phyloP scores from a whole-genome alignment of 441 rosid genomes.

The Biscutella laevigata region DNA sequence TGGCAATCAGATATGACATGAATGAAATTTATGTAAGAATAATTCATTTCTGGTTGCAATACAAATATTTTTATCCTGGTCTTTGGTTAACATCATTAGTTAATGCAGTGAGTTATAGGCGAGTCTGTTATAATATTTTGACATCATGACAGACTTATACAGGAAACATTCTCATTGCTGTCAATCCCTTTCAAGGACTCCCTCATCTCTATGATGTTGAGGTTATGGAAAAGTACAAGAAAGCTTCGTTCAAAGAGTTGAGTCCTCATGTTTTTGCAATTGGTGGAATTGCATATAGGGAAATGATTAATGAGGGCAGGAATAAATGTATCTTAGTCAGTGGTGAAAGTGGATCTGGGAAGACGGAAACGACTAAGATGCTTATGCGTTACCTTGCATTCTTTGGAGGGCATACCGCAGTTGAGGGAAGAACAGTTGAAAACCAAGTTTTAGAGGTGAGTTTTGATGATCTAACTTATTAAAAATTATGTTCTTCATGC shows the following conservation, averaged over 20 bases:
- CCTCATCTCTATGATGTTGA: constrained; percentile 39
- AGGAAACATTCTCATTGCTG: constrained; percentile 84
- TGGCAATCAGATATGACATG: constrained; percentile 49
- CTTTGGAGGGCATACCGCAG: constrained; percentile 62
- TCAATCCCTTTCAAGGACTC: constrained; percentile 85
- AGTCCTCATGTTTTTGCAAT: constrained; percentile 81
- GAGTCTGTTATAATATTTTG: constrained; percentile 36
- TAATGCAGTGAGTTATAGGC: constrained; percentile 24
- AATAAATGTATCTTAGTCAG: constrained; percentile 84
- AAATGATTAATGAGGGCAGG: constrained; percentile 66
- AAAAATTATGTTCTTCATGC: constrained; percentile 10
- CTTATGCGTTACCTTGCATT: constrained; percentile 87
- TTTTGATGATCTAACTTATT: constrained; percentile 20
- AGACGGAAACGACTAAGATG: constrained; percentile 93
- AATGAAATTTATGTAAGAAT: constrained; percentile 73
- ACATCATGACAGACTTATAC: constrained; percentile 72
- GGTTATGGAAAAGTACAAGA: constrained; percentile 63
- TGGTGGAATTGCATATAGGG: constrained; percentile 79
- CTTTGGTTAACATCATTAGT: constrained; percentile 23
- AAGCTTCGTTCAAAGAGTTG: constrained; percentile 39
- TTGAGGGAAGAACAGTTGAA: constrained; percentile 66
- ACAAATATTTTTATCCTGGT: constrained; percentile 17
- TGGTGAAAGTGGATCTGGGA: constrained; percentile 97
- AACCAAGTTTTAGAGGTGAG: constrained; percentile 88
- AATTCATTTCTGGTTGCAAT: constrained; percentile 20